Conservation (phyloP, 139 green algal species). For the Closterium sp. region DNA sequence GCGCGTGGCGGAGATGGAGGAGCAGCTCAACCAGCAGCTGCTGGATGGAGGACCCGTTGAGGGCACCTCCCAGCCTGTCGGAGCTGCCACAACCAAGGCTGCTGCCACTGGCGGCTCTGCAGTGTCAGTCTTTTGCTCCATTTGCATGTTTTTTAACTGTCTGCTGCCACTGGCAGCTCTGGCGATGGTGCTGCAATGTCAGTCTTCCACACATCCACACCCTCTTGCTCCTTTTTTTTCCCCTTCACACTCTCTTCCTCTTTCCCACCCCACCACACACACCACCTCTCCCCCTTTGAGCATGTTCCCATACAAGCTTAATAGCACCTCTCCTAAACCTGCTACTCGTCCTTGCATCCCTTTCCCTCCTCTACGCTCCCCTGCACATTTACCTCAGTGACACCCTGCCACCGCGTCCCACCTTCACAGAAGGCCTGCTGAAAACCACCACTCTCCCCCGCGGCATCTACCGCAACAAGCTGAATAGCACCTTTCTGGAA, state of each 20-base stretch:
- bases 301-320: no score
- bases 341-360: background rate
- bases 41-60: background rate
- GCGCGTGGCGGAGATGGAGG: background rate
- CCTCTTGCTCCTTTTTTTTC: no score
- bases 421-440: background rate
- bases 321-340: no score
- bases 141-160: background rate
- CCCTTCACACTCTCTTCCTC: no score
- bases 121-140: background rate
- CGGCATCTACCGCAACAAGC: background rate
- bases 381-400: background rate
- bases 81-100: background rate
- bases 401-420: background rate
- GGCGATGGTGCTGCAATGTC: no score
- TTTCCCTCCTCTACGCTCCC: background rate
- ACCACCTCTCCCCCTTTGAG: no score
- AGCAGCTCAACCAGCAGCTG: background rate
- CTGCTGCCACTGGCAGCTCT: no score
- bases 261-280: no score
- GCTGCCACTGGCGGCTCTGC: background rate
- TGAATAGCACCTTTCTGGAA: background rate
- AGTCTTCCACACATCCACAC: background rate
- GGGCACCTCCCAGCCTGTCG: background rate
- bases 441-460: background rate